Percentiles rank a stretch among this genome's conserved stretches.
Evolutionary conservation across 768 basidiomycete species (phyloP).

Genomic region (Pleurotus citrinopileatus): DNA sequence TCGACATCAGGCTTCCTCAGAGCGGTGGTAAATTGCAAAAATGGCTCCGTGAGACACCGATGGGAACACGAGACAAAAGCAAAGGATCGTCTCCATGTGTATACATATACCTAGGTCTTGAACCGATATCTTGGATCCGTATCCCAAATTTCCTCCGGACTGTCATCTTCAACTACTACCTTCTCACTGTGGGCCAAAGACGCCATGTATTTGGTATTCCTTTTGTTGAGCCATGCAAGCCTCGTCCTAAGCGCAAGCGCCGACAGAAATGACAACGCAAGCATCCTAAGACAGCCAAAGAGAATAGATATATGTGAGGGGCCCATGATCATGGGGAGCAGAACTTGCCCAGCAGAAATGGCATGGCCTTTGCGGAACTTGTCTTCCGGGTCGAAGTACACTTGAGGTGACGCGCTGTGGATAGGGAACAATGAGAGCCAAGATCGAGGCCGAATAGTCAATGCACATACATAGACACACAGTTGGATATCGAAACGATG

Average conservation of each 20-base stretch:
- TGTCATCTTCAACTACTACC: conserved; percentile 18
- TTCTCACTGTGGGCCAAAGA: conserved; percentile 29
- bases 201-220: conserved; percentile 27
- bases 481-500: conserved; percentile 57
- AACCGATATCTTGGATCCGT: conserved; percentile 51
- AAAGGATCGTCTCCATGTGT: no score
- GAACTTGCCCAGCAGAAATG: conserved; percentile 47
- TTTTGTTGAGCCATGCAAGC: conserved; percentile 39
- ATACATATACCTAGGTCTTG: conserved; percentile 46
- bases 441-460: background rate
- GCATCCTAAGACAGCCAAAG: conserved; percentile 32
- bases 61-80: no score
- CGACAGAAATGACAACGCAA: conserved; percentile 38
- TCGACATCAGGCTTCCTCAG: no score
- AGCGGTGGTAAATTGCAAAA: no score
- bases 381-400: conserved; percentile 53
- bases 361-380: conserved; percentile 52
- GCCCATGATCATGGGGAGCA: no score
- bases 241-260: conserved; percentile 45
- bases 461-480: conserved; percentile 49
- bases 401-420: conserved; percentile 49
- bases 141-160: conserved; percentile 40
- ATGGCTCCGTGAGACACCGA: no score
- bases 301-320: no score
- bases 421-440: background rate